Conservation (phyloP, 2,329 filamentous ascomycete genomes). For the Calonectria crousiana region DNA sequence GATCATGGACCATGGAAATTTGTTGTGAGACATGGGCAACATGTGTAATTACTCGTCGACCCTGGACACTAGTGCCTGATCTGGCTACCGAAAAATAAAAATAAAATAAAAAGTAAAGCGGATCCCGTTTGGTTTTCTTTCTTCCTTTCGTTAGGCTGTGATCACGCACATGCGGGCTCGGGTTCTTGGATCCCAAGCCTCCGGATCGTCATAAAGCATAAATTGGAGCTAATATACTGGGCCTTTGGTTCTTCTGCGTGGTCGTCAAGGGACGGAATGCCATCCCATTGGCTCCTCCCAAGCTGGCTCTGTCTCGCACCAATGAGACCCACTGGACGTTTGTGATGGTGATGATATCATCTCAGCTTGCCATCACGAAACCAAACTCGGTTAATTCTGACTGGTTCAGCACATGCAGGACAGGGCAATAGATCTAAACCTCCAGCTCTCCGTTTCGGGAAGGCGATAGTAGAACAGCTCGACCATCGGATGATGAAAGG, state of each 20-base stretch:
- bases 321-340: neutral
- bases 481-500: neutral
- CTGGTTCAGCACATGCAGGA: neutral
- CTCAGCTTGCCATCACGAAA: neutral
- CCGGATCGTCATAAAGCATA: neutral
- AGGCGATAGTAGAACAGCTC: neutral
- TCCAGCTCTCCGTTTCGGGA: neutral
- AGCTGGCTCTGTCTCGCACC: neutral
- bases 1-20: neutral
- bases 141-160: neutral
- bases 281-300: neutral
- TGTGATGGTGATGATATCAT: neutral
- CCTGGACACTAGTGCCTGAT: neutral
- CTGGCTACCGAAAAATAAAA: neutral
- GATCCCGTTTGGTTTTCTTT: neutral
- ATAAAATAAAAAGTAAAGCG: neutral
- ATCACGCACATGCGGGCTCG: neutral
- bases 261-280: neutral
- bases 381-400: neutral
- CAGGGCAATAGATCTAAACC: neutral
- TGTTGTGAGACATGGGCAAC: neutral
- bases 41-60: neutral
- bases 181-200: neutral
- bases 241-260: neutral
- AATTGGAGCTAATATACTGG: neutral